These are phyloP conservation scores for Globisporangium nunn DNA, from an alignment of 352 stramenopile species.

Conservation along the genomic window DNA sequence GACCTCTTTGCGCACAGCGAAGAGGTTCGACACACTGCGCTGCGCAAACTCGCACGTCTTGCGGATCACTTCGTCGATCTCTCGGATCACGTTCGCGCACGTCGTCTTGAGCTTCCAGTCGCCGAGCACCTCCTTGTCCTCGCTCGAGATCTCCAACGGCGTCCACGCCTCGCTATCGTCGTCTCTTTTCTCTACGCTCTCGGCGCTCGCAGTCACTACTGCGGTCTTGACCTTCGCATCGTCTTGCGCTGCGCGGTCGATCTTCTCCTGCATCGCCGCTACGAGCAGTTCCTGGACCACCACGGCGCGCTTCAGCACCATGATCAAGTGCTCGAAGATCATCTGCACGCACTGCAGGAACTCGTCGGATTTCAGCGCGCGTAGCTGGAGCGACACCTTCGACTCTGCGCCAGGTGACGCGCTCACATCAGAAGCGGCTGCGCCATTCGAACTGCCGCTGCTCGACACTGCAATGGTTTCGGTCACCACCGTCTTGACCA, in stretches of 20 bases:
- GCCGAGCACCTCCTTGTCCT: slow-evolving; percentile 44
- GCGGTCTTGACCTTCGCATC: slow-evolving; percentile 20
- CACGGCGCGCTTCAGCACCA: slow-evolving; percentile 73
- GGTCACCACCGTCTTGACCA: slow-evolving; percentile 85
- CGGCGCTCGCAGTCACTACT: slow-evolving; percentile 3
- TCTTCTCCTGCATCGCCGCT: slow-evolving; percentile 69
- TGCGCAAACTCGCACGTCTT: slow-evolving; percentile 86
- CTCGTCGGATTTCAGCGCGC: slow-evolving; percentile 72
- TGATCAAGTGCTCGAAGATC: slow-evolving; percentile 85
- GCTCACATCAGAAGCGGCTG: slow-evolving; percentile 1
- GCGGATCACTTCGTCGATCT: slow-evolving; percentile 78
- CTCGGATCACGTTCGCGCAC: slow-evolving; percentile 65
- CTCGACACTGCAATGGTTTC: slow-evolving; percentile 77
- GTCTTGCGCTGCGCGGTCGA: slow-evolving; percentile 34
- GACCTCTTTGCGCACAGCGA: slow-evolving; percentile 83
- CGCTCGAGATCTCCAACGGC: slow-evolving; percentile 28
- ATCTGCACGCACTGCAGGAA: slow-evolving; percentile 86
- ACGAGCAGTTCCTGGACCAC: slow-evolving; percentile 69
- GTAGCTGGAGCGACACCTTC: slow-evolving; percentile 80
- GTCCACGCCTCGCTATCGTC: slow-evolving; percentile 18
- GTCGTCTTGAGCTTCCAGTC: slow-evolving; percentile 77
- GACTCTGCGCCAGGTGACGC: slow-evolving; percentile 32
- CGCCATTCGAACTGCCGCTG: slow-evolving; percentile 27
- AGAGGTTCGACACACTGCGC: slow-evolving; percentile 80
- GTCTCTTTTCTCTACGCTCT: slow-evolving; percentile 5